Evolutionary conservation across 306 rosid genomes (phyloP).

Genomic region (Nissolia schottii): DNA sequence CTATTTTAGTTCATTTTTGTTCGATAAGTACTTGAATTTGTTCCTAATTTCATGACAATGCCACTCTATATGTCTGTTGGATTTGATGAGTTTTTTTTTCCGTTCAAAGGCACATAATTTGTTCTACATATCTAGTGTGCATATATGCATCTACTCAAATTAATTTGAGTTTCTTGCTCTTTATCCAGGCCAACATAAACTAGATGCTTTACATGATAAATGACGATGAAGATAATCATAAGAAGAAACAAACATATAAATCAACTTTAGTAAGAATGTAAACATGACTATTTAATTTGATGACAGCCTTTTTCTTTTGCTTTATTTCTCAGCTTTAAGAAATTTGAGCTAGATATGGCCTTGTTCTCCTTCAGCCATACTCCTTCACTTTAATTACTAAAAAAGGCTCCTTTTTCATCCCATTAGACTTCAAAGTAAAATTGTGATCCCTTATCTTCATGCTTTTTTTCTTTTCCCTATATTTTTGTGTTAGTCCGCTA

Average conservation of each 20-base stretch:
- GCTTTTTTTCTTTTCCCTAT: background rate
- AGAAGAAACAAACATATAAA: background rate
- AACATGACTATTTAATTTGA: background rate
- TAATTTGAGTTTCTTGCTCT: background rate
- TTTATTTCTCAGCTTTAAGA: slow-evolving; percentile 10
- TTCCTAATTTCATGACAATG: background rate
- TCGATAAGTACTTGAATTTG: background rate
- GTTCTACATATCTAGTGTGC: background rate
- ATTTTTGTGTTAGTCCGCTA: background rate
- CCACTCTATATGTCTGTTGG: too few relatives aligned
- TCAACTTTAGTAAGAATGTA: background rate
- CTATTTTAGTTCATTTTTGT: background rate
- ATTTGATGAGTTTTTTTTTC: too few relatives aligned
- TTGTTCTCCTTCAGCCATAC: background rate
- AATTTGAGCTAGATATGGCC: background rate
- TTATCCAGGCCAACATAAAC: background rate
- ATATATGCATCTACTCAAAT: background rate
- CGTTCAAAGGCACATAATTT: background rate
- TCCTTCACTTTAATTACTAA: slow-evolving; percentile 9
- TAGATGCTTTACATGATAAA: background rate
- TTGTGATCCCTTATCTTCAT: background rate
- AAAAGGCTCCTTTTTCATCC: slow-evolving; percentile 2
- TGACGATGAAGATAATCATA: background rate
- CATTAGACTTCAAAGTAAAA: background rate
- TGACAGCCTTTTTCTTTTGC: background rate